Evolutionary conservation across 768 basidiomycete species (phyloP).

Genomic region (Tulasnella sp.): DNA sequence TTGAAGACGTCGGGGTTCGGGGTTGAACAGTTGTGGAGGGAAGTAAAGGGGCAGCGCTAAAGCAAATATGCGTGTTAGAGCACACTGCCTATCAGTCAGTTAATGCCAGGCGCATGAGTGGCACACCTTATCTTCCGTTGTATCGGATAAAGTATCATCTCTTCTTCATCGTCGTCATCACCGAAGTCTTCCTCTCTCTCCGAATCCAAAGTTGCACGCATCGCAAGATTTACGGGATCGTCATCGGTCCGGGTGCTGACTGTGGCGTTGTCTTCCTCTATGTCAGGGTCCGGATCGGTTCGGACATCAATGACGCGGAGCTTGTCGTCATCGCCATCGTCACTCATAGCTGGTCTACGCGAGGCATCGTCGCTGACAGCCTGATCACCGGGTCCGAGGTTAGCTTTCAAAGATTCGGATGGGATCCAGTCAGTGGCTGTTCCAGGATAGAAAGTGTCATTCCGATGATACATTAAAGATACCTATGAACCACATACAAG

Average conservation of each 20-base stretch:
- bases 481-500: background rate
- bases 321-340: background rate
- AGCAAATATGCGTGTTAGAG: background rate
- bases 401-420: background rate
- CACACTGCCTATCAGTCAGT: too few relatives aligned
- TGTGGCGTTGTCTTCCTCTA: constrained; percentile 48
- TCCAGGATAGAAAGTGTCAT: background rate
- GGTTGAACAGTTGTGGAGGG: background rate
- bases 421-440: background rate
- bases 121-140: background rate
- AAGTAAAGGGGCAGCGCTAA: background rate
- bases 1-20: background rate
- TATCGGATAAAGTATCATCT: constrained; percentile 2
- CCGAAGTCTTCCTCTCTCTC: constrained; percentile 46
- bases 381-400: background rate
- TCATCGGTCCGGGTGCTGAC: constrained; percentile 67
- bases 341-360: constrained; percentile 1
- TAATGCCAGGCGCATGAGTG: too few relatives aligned
- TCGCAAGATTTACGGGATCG: constrained; percentile 55
- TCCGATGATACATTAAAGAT: background rate
- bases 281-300: constrained; percentile 18
- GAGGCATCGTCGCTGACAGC: constrained; percentile 3
- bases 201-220: constrained; percentile 34
- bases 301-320: too few relatives aligned
- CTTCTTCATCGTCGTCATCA: constrained; percentile 51